These are phyloP conservation scores for Pyrus bretschneideri DNA, from an alignment of 306 rosid genomes.

Conservation along the genomic window DNA sequence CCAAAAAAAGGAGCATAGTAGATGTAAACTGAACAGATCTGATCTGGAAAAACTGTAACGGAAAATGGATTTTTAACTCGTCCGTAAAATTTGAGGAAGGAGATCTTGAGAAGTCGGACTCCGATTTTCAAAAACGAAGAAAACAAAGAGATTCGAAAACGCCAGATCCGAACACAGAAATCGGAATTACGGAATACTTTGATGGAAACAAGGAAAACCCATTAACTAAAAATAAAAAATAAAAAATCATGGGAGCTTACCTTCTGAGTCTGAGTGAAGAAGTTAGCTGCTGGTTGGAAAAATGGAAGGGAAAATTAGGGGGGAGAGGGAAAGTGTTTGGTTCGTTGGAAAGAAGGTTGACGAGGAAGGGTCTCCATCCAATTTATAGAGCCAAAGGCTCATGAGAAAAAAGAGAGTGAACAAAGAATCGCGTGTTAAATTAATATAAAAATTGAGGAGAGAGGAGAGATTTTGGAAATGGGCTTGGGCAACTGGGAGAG, in stretches of 20 bases:
- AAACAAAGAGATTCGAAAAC: background rate
- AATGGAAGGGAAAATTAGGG: background rate
- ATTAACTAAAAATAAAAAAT: background rate
- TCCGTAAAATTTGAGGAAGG: background rate
- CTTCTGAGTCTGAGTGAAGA: background rate
- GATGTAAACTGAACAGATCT: background rate
- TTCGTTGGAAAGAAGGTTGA: background rate
- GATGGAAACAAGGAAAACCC: background rate
- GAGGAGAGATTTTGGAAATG: background rate
- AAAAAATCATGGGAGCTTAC: background rate
- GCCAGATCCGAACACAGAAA: background rate
- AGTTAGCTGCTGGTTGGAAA: background rate
- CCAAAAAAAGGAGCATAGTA: background rate
- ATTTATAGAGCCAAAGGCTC: slow-evolving; percentile 19
- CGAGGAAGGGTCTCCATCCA: background rate
- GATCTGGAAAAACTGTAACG: background rate
- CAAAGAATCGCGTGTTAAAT: background rate
- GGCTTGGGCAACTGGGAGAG: background rate
- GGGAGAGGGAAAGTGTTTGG: background rate
- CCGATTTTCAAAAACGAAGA: background rate
- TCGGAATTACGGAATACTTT: background rate
- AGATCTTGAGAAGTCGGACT: background rate
- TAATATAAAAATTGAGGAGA: background rate
- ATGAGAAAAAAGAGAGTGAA: slow-evolving; percentile 9
- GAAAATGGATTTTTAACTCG: background rate